These are phyloP conservation scores for Oxyria digyna DNA, from an alignment of 148 eudicot species.

Conservation along the genomic window DNA sequence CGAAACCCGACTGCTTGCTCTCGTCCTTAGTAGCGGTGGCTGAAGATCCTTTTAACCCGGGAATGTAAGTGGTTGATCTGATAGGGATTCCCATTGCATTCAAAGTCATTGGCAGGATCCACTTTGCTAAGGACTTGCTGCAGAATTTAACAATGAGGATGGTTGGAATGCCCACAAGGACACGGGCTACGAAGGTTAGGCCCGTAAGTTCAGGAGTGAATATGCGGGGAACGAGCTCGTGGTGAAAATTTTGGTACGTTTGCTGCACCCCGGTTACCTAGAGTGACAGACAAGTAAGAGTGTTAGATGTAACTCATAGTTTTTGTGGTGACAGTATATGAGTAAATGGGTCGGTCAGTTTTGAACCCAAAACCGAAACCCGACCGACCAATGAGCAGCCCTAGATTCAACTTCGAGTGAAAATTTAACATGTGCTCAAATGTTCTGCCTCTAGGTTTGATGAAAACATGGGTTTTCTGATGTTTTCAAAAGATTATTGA, in stretches of 20 bases:
- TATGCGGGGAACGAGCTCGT: constrained; percentile 57
- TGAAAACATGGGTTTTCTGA: not conserved
- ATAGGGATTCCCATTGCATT: constrained; percentile 74
- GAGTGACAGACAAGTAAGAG: not conserved
- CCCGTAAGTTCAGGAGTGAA: constrained; percentile 54
- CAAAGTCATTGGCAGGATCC: constrained; percentile 66
- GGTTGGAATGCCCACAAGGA: constrained; percentile 75
- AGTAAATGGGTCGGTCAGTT: too few species aligned
- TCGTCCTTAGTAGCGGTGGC: constrained; percentile 25
- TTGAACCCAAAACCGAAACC: too few species aligned
- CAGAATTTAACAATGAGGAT: constrained; percentile 83
- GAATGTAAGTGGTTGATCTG: constrained; percentile 59
- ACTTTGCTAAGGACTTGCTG: constrained; percentile 87
- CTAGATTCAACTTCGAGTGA: too few species aligned
- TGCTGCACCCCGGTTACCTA: constrained; percentile 83
- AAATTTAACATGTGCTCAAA: too few species aligned
- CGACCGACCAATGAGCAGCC: too few species aligned
- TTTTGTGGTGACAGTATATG: too few species aligned
- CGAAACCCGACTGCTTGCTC: constrained; percentile 42
- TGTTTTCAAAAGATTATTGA: not conserved
- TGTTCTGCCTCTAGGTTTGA: not conserved
- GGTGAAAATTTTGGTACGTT: constrained; percentile 84
- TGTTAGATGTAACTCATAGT: not conserved
- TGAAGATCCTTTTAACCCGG: constrained; percentile 29
- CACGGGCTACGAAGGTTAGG: constrained; percentile 46